Percentiles rank a stretch among this genome's conserved stretches.
These are phyloP conservation scores for Tephrocybe rancida DNA, from an alignment of 768 basidiomycete genomes.

Conservation along the genomic window DNA sequence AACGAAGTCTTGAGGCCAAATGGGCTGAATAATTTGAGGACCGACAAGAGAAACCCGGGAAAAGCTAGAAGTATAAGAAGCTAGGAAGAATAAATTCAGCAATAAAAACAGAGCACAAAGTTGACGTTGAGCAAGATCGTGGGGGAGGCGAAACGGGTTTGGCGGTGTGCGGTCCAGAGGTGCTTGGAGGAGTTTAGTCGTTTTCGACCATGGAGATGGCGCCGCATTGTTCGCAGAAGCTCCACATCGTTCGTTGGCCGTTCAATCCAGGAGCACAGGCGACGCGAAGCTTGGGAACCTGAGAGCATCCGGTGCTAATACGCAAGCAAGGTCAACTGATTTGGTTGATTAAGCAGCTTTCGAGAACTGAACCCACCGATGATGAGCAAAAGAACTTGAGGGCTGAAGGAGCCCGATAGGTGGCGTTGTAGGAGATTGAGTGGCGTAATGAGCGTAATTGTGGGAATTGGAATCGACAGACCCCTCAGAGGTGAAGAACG, in stretches of 20 bases:
- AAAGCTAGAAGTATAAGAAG: constrained; percentile 4
- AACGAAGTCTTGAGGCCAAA: constrained; percentile 1
- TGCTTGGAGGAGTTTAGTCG: constrained; percentile 48
- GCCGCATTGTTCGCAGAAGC: constrained; percentile 86
- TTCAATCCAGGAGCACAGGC: constrained; percentile 72
- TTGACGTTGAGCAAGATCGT: constrained; percentile 7
- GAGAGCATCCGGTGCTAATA: constrained; percentile 52
- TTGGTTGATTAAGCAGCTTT: constrained; percentile 3
- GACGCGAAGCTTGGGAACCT: constrained; percentile 82
- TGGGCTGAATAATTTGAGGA: constrained; percentile 1
- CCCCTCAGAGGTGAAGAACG: constrained; percentile 49
- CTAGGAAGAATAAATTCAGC: constrained; percentile 21
- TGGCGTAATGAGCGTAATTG: constrained; percentile 42
- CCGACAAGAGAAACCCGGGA: constrained; percentile 6
- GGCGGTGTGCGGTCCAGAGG: not conserved
- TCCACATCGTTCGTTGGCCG: constrained; percentile 84
- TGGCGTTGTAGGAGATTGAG: constrained; percentile 41
- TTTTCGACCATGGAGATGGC: constrained; percentile 87
- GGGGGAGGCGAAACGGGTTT: not conserved
- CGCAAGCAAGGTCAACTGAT: not conserved
- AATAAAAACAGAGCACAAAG: constrained; percentile 14
- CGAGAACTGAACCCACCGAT: constrained; percentile 55
- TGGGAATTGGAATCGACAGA: constrained; percentile 51
- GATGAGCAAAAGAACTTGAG: constrained; percentile 58
- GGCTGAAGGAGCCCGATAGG: constrained; percentile 73